Conservation (phyloP, 2,329 filamentous ascomycete genomes). For the Ceratocystis destructans region DNA sequence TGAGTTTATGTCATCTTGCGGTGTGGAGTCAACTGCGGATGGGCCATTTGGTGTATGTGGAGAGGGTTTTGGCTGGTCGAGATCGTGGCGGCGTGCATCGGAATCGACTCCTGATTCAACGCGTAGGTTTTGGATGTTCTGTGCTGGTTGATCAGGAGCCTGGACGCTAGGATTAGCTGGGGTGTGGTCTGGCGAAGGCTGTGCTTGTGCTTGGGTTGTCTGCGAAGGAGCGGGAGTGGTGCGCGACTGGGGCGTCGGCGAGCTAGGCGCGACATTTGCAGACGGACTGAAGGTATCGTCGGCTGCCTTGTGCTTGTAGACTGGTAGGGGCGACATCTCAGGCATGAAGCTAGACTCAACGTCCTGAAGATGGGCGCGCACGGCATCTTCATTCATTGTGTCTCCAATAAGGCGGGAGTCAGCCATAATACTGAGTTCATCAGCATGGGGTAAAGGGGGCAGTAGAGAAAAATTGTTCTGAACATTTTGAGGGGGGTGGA, state of each 20-base stretch:
- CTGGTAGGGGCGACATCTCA: conserved; percentile 42
- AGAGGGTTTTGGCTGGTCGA: not conserved
- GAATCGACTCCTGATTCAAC: not conserved
- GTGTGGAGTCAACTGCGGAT: not conserved
- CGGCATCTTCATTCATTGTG: conserved; percentile 39
- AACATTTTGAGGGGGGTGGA: not conserved
- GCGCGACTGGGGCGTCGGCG: conserved; percentile 20
- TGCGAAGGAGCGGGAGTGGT: conserved; percentile 2
- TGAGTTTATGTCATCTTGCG: conserved; percentile 9
- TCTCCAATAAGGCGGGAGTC: conserved; percentile 28
- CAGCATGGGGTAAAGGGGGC: conserved; percentile 13
- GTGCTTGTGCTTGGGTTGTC: not conserved
- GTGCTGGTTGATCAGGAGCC: not conserved
- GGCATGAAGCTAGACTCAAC: conserved; percentile 53
- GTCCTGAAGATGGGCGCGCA: conserved; percentile 45
- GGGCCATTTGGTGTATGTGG: conserved; percentile 7
- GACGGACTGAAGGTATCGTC: conserved; percentile 51
- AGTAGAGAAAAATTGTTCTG: conserved; percentile 14
- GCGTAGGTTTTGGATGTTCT: not conserved
- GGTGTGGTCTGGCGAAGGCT: not conserved
- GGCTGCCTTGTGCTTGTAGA: conserved; percentile 29
- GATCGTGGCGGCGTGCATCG: not conserved
- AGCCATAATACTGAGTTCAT: conserved; percentile 23
- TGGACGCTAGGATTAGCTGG: not conserved
- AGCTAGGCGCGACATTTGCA: conserved; percentile 16